phyloP scores from a whole-genome alignment of 768 basidiomycete genomes.

The Grammothele lineata region DNA sequence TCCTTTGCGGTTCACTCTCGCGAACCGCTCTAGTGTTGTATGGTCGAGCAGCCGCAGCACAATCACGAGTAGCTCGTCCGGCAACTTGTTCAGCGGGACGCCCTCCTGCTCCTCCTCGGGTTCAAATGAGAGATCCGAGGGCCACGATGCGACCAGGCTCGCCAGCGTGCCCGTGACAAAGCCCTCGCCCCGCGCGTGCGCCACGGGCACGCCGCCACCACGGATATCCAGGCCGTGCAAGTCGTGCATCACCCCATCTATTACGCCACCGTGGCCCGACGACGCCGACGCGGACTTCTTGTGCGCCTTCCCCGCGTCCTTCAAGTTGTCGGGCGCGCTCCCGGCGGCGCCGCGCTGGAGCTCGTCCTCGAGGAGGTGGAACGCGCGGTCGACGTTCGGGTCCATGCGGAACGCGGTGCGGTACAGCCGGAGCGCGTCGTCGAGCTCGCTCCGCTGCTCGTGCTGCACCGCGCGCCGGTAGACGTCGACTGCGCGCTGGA shows the following conservation, averaged over 20 bases:
- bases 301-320: slow-evolving; percentile 2
- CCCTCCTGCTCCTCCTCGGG: slow-evolving; percentile 65
- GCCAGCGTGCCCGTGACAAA: slow-evolving; percentile 41
- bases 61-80: slow-evolving; percentile 70
- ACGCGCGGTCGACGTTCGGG: slow-evolving; percentile 69
- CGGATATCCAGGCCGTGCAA: slow-evolving; percentile 8
- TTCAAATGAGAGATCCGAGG: slow-evolving; percentile 49
- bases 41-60: slow-evolving; percentile 67
- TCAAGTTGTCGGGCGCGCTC: too few relatives aligned
- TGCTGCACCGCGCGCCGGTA: slow-evolving; percentile 69
- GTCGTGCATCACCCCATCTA: slow-evolving; percentile 10
- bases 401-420: slow-evolving; percentile 78
- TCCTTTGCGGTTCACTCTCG: slow-evolving; percentile 65
- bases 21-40: slow-evolving; percentile 74
- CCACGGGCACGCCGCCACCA: slow-evolving; percentile 5
- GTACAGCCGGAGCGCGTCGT: slow-evolving; percentile 73
- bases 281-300: slow-evolving; percentile 8
- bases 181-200: slow-evolving; percentile 10
- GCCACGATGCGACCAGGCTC: slow-evolving; percentile 45
- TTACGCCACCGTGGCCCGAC: not conserved
- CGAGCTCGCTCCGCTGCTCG: slow-evolving; percentile 71
- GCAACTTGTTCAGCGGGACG: slow-evolving; percentile 54
- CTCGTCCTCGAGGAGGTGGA: slow-evolving; percentile 50
- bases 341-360: not conserved
- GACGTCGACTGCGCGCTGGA: slow-evolving; percentile 51